A percentile compares a stretch with the other conserved stretches of the same genome.
phyloP scores from a whole-genome alignment of 1,139 yeast species.

The Tardiomyces digboiensis region DNA sequence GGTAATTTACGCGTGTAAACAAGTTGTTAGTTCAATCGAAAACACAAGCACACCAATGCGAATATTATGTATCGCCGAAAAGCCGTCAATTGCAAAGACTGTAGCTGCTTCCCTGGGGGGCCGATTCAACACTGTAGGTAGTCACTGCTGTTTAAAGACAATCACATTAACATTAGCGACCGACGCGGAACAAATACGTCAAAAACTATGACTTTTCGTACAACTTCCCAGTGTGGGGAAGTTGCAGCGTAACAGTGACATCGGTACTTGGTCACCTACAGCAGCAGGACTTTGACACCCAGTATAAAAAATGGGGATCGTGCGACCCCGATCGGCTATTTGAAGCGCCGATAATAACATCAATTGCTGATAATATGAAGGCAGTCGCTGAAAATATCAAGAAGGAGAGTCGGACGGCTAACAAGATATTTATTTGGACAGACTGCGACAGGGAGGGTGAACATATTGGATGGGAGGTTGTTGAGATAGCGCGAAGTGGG shows the following conservation, averaged over 20 bases:
- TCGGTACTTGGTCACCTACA: slow-evolving; percentile 83
- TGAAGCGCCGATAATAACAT: slow-evolving; percentile 51
- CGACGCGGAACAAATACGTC: slow-evolving; percentile 43
- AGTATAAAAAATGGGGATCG: slow-evolving; percentile 53
- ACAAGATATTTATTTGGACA: slow-evolving; percentile 86
- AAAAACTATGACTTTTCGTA: slow-evolving; percentile 75
- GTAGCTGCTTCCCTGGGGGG: slow-evolving; percentile 73
- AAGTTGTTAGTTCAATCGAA: neutral
- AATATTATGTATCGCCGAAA: slow-evolving; percentile 93
- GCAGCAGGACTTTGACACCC: slow-evolving; percentile 53
- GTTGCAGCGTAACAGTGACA: slow-evolving; percentile 82
- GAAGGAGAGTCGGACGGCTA: slow-evolving; percentile 51
- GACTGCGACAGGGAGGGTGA: slow-evolving; percentile 99
- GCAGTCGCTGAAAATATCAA: slow-evolving; percentile 63
- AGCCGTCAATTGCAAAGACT: slow-evolving; percentile 88
- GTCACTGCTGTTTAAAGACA: neutral
- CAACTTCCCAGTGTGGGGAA: slow-evolving; percentile 51
- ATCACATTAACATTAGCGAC: slow-evolving; percentile 21
- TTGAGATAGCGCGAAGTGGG: slow-evolving; percentile 50
- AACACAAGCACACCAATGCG: too few relatives aligned
- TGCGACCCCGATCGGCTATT: slow-evolving; percentile 59
- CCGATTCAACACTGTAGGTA: slow-evolving; percentile 34
- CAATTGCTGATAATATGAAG: slow-evolving; percentile 29
- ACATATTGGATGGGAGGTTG: slow-evolving; percentile 83
- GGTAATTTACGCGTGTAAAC: neutral